Percentiles rank a stretch among this genome's conserved stretches.
phyloP scores from a whole-genome alignment of 176 grass and related monocot species.

The Avena sativa region DNA sequence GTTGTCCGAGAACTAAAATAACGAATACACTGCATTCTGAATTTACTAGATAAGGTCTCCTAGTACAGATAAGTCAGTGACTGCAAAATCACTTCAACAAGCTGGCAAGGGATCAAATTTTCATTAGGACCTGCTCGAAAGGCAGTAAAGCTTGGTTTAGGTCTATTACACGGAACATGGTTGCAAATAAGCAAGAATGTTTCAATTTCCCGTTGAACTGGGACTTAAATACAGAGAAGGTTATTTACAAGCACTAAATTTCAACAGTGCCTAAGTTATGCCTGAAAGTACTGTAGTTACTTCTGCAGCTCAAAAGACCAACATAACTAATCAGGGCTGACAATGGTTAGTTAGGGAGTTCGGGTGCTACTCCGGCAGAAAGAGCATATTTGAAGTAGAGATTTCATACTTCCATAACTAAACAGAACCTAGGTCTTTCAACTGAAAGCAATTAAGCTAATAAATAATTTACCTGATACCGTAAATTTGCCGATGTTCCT shows the following conservation, averaged over 20 bases:
- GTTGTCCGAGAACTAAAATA: background rate
- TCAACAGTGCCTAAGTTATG: slow-evolving; percentile 5
- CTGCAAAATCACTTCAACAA: slow-evolving; percentile 17
- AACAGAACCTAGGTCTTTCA: slow-evolving; percentile 1
- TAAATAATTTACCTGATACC: slow-evolving; percentile 76
- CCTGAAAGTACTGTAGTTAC: background rate
- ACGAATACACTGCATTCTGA: background rate
- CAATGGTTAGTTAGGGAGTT: background rate
- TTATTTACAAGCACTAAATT: slow-evolving; percentile 4
- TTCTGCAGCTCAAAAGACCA: background rate
- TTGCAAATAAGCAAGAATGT: slow-evolving; percentile 28
- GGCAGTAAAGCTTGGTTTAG: too few species aligned
- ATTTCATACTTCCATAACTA: background rate
- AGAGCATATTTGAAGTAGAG: slow-evolving; percentile 3
- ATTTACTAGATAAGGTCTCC: slow-evolving; percentile 26
- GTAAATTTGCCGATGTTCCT: slow-evolving; percentile 94
- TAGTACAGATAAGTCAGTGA: slow-evolving; percentile 5
- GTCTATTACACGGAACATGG: background rate
- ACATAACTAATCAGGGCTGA: background rate
- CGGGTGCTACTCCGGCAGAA: background rate
- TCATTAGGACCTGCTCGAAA: too few species aligned
- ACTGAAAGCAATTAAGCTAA: slow-evolving; percentile 29
- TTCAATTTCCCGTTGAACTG: background rate
- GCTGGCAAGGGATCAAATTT: background rate
- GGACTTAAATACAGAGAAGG: background rate